Conservation (phyloP, 2,329 filamentous ascomycete genomes). For the Pseudocercospora fuligena region DNA sequence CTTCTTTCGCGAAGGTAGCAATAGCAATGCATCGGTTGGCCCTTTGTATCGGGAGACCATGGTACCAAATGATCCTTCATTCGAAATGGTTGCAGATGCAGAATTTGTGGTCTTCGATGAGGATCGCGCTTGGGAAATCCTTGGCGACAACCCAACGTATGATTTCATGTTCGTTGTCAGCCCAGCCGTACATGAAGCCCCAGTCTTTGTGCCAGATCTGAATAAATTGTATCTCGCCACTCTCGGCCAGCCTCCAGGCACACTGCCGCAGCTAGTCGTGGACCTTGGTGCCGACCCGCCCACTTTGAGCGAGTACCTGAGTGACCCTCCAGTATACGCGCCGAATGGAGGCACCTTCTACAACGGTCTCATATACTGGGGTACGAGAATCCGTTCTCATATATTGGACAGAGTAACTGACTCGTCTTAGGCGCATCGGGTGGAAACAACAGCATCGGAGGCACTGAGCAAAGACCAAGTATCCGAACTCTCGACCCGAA, state of each 20-base stretch:
- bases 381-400: no score
- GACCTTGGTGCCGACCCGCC: conserved; percentile 50
- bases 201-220: conserved; percentile 47
- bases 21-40: conserved; percentile 14
- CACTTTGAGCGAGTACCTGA: conserved; percentile 45
- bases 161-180: conserved; percentile 35
- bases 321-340: conserved; percentile 48
- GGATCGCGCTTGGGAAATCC: conserved; percentile 38
- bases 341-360: conserved; percentile 49
- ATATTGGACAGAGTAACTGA: no score
- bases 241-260: conserved; percentile 37
- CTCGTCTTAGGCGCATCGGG: conserved; percentile 31
- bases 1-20: conserved; percentile 18
- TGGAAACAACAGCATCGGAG: conserved; percentile 27
- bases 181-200: conserved; percentile 46
- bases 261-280: conserved; percentile 42
- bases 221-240: conserved; percentile 46
- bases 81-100: conserved; percentile 32
- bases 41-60: conserved; percentile 20
- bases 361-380: conserved; percentile 43
- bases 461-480: conserved; percentile 42
- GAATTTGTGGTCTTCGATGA: conserved; percentile 44
- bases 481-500: conserved; percentile 51
- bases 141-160: conserved; percentile 41
- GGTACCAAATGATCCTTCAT: conserved; percentile 39